A percentile compares a stretch with the other conserved stretches of the same genome.
Evolutionary conservation across 2,329 filamentous ascomycete genomes (phyloP).

Genomic region (Curvularia sp.): DNA sequence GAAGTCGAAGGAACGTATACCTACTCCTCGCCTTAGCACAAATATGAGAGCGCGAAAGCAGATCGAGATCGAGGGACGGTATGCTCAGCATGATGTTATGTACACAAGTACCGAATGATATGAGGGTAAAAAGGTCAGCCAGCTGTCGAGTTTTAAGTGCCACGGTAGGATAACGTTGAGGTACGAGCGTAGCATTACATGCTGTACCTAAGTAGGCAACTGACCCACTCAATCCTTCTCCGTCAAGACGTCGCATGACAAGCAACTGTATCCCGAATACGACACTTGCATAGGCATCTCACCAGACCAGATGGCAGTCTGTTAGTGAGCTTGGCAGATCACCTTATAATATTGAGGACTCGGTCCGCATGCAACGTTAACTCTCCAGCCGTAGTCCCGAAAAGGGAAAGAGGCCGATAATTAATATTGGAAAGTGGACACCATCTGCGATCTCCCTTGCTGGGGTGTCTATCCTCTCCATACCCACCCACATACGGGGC

Average conservation of each 20-base stretch:
- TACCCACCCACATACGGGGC: slow-evolving; percentile 1
- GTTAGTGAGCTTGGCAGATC: not conserved
- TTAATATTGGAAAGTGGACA: slow-evolving; percentile 14
- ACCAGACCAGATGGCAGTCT: not conserved
- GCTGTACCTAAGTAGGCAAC: too few relatives aligned
- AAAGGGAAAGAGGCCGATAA: slow-evolving; percentile 5
- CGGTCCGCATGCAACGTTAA: not conserved
- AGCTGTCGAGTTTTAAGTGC: not conserved
- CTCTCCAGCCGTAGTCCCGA: not conserved
- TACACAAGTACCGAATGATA: too few relatives aligned
- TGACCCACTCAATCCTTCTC: not conserved
- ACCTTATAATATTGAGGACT: not conserved
- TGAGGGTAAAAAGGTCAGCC: not conserved
- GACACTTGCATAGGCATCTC: not conserved
- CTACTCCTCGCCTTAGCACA: too few relatives aligned
- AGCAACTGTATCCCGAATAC: not conserved
- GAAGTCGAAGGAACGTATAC: too few relatives aligned
- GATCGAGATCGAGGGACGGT: too few relatives aligned
- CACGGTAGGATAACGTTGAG: not conserved
- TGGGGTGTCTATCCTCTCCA: slow-evolving; percentile 4
- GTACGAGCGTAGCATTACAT: not conserved
- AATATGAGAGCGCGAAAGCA: too few relatives aligned
- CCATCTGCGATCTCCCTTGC: slow-evolving; percentile 6
- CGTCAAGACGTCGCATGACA: not conserved
- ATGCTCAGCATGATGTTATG: too few relatives aligned